phyloP scores from a whole-genome alignment of 306 rosid species.

The Glycine latifolia region DNA sequence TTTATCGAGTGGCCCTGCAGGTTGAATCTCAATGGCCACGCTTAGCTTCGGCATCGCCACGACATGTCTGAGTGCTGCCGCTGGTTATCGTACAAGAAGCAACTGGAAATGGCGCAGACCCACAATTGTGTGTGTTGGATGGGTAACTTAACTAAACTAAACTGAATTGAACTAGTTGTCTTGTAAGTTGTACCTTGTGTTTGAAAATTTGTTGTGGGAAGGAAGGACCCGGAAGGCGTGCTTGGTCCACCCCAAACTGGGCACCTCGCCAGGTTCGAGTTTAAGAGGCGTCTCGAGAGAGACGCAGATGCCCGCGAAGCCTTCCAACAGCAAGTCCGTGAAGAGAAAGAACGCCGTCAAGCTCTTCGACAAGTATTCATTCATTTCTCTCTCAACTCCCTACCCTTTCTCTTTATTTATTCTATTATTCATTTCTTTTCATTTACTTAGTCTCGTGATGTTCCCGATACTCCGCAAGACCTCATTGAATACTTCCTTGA shows the following conservation, averaged over 20 bases:
- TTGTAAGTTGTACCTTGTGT: background rate
- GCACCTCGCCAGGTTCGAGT: constrained; percentile 76
- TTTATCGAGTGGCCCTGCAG: background rate
- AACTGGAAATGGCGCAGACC: constrained; percentile 30
- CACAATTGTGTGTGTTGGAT: constrained; percentile 61
- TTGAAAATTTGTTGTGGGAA: constrained; percentile 10
- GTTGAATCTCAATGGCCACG: constrained; percentile 64
- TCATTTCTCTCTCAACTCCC: too few species aligned
- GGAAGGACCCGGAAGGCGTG: constrained; percentile 91
- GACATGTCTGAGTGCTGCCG: constrained; percentile 37
- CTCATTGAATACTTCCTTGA: constrained; percentile 85
- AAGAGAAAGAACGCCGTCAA: constrained; percentile 78
- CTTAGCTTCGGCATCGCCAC: constrained; percentile 70
- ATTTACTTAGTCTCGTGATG: constrained; percentile 60
- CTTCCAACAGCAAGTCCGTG: constrained; percentile 69
- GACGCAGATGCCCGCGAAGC: constrained; percentile 87
- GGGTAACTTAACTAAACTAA: constrained; percentile 59
- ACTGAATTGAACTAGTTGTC: background rate
- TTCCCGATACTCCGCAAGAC: constrained; percentile 66
- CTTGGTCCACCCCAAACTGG: constrained; percentile 72
- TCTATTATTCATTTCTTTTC: background rate
- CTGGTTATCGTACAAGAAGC: constrained; percentile 27
- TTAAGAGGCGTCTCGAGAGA: constrained; percentile 70
- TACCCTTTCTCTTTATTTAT: too few species aligned
- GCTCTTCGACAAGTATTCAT: constrained; percentile 42